These are phyloP conservation scores for Hirsutella minnesotensis DNA, from an alignment of 2,329 filamentous ascomycete species.

Conservation along the genomic window DNA sequence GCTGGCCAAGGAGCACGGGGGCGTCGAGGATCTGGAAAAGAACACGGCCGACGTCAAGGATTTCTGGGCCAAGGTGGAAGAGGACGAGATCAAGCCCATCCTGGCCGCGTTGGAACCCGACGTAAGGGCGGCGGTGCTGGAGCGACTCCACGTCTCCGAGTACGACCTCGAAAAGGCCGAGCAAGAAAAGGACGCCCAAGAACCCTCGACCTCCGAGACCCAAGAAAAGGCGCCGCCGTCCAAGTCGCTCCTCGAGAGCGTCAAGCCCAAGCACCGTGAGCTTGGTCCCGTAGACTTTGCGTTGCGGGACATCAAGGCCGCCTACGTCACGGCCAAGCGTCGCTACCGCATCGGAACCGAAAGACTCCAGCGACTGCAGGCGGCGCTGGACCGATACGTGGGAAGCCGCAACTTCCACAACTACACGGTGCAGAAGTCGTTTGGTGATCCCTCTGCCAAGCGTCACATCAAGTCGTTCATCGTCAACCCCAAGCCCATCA, in stretches of 20 bases:
- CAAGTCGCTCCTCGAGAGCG: slow-evolving; percentile 14
- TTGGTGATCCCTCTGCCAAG: slow-evolving; percentile 71
- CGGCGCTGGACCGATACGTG: slow-evolving; percentile 60
- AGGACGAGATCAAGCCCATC: slow-evolving; percentile 65
- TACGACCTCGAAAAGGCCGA: slow-evolving; percentile 12
- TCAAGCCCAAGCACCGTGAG: slow-evolving; percentile 28
- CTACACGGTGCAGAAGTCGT: slow-evolving; percentile 85
- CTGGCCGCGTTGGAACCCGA: slow-evolving; percentile 51
- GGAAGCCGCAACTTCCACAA: slow-evolving; percentile 94
- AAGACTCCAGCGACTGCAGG: slow-evolving; percentile 65
- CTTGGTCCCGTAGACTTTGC: slow-evolving; percentile 47
- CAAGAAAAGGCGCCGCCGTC: slow-evolving; percentile 10
- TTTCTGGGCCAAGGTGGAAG: slow-evolving; percentile 78
- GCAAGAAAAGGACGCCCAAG: slow-evolving; percentile 9
- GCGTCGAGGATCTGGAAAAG: slow-evolving; percentile 54
- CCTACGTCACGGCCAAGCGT: slow-evolving; percentile 73
- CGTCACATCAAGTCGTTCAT: slow-evolving; percentile 88
- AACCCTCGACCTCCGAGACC: slow-evolving; percentile 8
- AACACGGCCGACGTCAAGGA: slow-evolving; percentile 65
- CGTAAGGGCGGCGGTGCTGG: slow-evolving; percentile 49
- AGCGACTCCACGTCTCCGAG: slow-evolving; percentile 39
- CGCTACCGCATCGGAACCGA: slow-evolving; percentile 66
- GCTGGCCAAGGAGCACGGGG: slow-evolving; percentile 59
- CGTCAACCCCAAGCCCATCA: slow-evolving; percentile 62
- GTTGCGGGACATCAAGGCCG: slow-evolving; percentile 64